phyloP scores from a whole-genome alignment of 805 yeast genomes.

The Wickerhamiella azyma region DNA sequence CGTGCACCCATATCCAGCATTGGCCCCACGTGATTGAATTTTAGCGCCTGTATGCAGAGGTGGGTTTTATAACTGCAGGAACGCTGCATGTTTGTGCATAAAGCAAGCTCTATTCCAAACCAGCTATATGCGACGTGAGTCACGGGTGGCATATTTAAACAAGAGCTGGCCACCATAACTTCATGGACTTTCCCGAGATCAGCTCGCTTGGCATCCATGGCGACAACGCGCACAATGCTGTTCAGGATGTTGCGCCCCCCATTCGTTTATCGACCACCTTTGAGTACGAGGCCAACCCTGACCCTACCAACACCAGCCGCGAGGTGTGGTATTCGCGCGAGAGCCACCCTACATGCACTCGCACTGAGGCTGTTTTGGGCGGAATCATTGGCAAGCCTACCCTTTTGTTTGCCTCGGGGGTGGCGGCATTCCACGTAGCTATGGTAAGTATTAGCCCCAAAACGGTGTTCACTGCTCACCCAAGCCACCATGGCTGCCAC shows the following conservation, averaged over 20 bases:
- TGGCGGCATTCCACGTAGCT: constrained; percentile 68
- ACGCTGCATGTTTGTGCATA: too few species aligned
- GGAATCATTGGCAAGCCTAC: constrained; percentile 49
- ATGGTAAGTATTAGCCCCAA: constrained; percentile 61
- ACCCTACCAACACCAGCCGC: constrained; percentile 7
- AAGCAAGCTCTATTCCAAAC: too few species aligned
- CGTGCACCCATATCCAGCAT: too few species aligned
- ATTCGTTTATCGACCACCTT: constrained; percentile 72
- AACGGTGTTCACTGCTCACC: constrained; percentile 51
- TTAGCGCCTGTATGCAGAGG: too few species aligned
- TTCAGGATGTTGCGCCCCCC: constrained; percentile 45
- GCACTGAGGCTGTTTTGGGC: constrained; percentile 53
- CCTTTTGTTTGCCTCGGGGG: constrained; percentile 63
- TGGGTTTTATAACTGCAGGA: too few species aligned
- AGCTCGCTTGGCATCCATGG: constrained; percentile 41
- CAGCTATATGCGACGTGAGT: too few species aligned
- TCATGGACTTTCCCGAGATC: not conserved
- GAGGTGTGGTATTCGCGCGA: constrained; percentile 50
- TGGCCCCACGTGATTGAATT: too few species aligned
- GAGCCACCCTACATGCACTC: constrained; percentile 56
- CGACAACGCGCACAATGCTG: constrained; percentile 35
- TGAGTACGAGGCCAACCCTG: constrained; percentile 43
- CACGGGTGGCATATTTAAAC: too few species aligned
- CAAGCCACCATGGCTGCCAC: constrained; percentile 73
- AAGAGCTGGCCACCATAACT: too few species aligned